Conservation (phyloP, 2,329 filamentous ascomycete genomes). For the Diplodia seriata region DNA sequence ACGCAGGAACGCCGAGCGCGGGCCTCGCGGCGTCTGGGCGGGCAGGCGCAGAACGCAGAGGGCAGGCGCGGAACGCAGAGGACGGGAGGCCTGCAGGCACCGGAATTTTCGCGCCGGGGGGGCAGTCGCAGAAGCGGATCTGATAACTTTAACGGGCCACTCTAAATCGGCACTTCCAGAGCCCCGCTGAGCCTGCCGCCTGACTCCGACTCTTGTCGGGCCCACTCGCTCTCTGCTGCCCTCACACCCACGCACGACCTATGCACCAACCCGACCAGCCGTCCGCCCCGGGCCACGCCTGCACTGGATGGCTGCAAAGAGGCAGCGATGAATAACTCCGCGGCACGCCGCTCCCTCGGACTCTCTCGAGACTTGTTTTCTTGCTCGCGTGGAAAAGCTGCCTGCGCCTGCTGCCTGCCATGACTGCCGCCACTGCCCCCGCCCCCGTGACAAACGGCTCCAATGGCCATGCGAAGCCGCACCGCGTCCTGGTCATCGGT, state of each 20-base stretch:
- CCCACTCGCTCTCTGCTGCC: background rate
- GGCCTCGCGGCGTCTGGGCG: background rate
- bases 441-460: constrained; percentile 9
- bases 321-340: background rate
- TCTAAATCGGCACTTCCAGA: constrained; percentile 1
- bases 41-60: background rate
- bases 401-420: background rate
- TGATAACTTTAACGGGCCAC: constrained; percentile 28
- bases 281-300: too few species aligned
- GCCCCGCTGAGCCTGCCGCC: background rate
- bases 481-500: constrained; percentile 68
- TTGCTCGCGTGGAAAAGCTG: background rate
- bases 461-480: background rate
- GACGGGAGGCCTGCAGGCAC: background rate
- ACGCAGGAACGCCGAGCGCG: background rate
- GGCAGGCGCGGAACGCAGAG: background rate
- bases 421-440: constrained; percentile 8
- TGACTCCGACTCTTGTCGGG: background rate
- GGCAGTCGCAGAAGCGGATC: constrained; percentile 12
- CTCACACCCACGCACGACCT: background rate
- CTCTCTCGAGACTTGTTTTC: background rate
- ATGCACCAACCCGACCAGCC: background rate
- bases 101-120: constrained; percentile 7
- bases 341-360: background rate
- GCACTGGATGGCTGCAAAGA: background rate